Evolutionary conservation across 2,329 filamentous ascomycete species (phyloP).

Genomic region (Ophiostoma populinum): DNA sequence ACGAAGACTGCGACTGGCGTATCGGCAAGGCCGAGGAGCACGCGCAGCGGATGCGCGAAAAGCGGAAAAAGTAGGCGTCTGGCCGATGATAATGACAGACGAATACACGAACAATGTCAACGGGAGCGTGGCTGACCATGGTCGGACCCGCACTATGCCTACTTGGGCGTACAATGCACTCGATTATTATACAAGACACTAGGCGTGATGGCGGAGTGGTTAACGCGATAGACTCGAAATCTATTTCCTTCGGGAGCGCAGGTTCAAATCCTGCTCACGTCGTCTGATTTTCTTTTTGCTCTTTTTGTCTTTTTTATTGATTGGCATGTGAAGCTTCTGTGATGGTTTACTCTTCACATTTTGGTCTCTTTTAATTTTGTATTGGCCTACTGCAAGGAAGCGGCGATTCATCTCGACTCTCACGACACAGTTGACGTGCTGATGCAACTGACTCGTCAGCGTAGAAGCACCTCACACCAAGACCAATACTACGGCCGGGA

Average conservation of each 20-base stretch:
- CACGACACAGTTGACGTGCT: too few species aligned
- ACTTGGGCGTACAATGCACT: neutral
- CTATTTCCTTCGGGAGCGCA: too few species aligned
- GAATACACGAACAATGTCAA: too few species aligned
- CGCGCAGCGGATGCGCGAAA: conserved; percentile 10
- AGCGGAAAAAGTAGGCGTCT: neutral
- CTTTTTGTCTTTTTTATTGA: conserved; percentile 1
- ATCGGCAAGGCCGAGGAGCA: conserved; percentile 45
- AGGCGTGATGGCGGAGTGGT: too few species aligned
- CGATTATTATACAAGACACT: neutral
- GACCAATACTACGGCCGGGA: too few species aligned
- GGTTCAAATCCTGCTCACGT: too few species aligned
- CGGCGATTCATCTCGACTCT: neutral
- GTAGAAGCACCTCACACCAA: neutral
- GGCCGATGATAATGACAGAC: neutral
- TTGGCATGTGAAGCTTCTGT: neutral
- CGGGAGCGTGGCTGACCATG: neutral
- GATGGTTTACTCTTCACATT: neutral
- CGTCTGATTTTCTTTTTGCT: neutral
- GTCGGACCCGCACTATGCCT: neutral
- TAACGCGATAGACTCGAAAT: too few species aligned
- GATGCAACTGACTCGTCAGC: too few species aligned
- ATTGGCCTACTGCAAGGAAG: neutral
- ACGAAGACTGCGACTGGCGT: conserved; percentile 61
- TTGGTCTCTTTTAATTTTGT: neutral